Base-by-base conservation (phyloP, 768 basidiomycete species). In the Leccinum pellstonianum region DNA sequence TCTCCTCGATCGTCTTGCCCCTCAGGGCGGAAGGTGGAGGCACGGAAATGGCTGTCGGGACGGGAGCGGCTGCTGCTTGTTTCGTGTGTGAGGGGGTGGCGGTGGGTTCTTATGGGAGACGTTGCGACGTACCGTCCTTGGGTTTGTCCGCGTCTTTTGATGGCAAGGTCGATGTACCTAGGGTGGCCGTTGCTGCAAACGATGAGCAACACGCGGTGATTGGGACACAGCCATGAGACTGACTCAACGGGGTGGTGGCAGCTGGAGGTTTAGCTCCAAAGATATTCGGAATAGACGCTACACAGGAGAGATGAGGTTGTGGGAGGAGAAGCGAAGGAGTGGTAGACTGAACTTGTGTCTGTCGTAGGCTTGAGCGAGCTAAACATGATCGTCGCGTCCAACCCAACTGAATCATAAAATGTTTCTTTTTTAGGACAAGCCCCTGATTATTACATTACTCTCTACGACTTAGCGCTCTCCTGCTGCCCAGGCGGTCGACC, bases 1-100 rank as follows among this genome's bases (percentile, higher is more conserved):
- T 95, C 70, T 98, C 96, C 69, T 98, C 96, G 63, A 98, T 83
- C 4, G 93, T 93, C 76, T 98, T 98, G 9, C 94, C 95, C 63
- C 84, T 82, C 19, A 97, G 80, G 74, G 87, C 83, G 4, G 92
- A 95, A 9, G 94, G 95, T 11, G 90, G 88, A 3, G 88, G 83
- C 5, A 91, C 86, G 8, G 86, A 77, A 19, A 91, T 79, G 23
- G 79, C 58, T 2, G 77, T 67, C 21, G 76, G 56, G 21, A 73
- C 21, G 33, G 66, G 59, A 3, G 67, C 52, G 49, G 51, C 64
- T 64, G 47, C 31, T 27, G 6, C 23, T 35, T 23, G 6, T 27
- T 27, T 14, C 15, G 50, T 19, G 15, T 37, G 50, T 54, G 41
- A 6, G 15, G 51, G 2, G 11, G 23, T 23, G 48, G 19, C 4